Evolutionary conservation across 2,329 filamentous ascomycete genomes (phyloP), one percentile per base, ranked within the genome.

Genomic region (Aspergillus brunneoviolaceus): DNA sequence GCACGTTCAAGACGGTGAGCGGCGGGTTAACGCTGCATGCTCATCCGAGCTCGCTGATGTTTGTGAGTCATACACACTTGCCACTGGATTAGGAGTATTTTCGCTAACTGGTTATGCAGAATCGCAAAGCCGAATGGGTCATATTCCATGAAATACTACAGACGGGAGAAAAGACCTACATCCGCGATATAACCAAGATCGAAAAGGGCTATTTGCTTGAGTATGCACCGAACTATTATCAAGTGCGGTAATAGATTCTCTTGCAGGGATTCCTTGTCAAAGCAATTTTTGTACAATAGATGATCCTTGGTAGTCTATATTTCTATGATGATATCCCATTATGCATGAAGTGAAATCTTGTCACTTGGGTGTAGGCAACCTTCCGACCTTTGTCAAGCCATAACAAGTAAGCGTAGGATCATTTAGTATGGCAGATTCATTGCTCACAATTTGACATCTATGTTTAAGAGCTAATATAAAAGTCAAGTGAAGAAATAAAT

Each of bases 111-210:
- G 16, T 4, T 57, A 39, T 35, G 45, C 66, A 84, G 82, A 96
- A 96, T 75, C 87, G 93, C 59, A 97, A 96, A 79, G 92, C 92
- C 11, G 92, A 97, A 65, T 98, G 94, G 92, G 92, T 98, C 10
- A 85, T 99, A 35, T 99, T 97, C 72, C 90, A 96, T 69, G 94
- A 97, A 77, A 87, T 96, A 42, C 86, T 96, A 82, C 91, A 98
- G 79, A 96, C 91, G 4, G 87, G 89, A 10, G 86, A 85, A 64
- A 98, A 98, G 81, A 92, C 86, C 0, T 98, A 89, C 72, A 96
- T 99, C 68, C 84, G 92, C 58, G 94, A 98, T 75, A 81, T 98
- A 60, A 95, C 89, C n/a, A 95, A 91, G 79, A 90, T 98, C 69
- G 91, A 97, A 73, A 96, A 92, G 82, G 82, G 80, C n/a, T 99